phyloP scores from a whole-genome alignment of 2,329 filamentous ascomycete species.

The Phialophora expanda region DNA sequence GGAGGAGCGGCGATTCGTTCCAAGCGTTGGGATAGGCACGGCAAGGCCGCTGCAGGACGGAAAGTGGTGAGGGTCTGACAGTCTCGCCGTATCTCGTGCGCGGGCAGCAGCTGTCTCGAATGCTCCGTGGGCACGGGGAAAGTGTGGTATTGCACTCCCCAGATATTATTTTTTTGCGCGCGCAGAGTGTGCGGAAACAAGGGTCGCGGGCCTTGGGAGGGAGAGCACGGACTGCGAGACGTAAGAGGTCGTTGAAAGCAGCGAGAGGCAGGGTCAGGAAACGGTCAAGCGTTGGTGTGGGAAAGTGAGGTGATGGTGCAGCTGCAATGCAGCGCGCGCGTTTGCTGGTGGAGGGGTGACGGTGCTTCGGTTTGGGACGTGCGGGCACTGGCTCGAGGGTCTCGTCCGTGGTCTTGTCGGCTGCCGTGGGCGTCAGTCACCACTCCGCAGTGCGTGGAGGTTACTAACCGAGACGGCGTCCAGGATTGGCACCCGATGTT shows the following conservation, averaged over 20 bases:
- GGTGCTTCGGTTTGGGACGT: slow-evolving; percentile 14
- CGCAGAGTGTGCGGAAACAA: slow-evolving; percentile 17
- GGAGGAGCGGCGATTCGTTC: slow-evolving; percentile 22
- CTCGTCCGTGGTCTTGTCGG: slow-evolving; percentile 2
- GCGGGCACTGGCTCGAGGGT: slow-evolving; percentile 2
- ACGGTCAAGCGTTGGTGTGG: slow-evolving; percentile 32
- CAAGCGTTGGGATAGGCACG: slow-evolving; percentile 10
- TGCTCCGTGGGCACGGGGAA: slow-evolving; percentile 8
- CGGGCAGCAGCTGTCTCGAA: slow-evolving; percentile 8
- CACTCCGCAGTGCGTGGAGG: slow-evolving; percentile 5
- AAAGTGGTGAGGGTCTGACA: not conserved
- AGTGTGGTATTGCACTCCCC: slow-evolving; percentile 14
- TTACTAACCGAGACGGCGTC: not conserved
- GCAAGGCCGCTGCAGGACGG: slow-evolving; percentile 4
- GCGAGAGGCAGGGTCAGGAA: slow-evolving; percentile 35
- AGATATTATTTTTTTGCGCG: slow-evolving; percentile 18
- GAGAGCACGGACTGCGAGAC: slow-evolving; percentile 1
- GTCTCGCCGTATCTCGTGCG: not conserved
- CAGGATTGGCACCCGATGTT: not conserved
- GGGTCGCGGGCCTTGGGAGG: slow-evolving; percentile 15
- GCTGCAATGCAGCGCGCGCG: slow-evolving; percentile 8
- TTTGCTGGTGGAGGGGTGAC: slow-evolving; percentile 18
- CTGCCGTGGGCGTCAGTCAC: slow-evolving; percentile 6
- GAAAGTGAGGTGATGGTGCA: slow-evolving; percentile 19
- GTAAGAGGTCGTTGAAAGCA: slow-evolving; percentile 31